phyloP scores from a whole-genome alignment of 345 rosid genomes.

The Psidium guajava region DNA sequence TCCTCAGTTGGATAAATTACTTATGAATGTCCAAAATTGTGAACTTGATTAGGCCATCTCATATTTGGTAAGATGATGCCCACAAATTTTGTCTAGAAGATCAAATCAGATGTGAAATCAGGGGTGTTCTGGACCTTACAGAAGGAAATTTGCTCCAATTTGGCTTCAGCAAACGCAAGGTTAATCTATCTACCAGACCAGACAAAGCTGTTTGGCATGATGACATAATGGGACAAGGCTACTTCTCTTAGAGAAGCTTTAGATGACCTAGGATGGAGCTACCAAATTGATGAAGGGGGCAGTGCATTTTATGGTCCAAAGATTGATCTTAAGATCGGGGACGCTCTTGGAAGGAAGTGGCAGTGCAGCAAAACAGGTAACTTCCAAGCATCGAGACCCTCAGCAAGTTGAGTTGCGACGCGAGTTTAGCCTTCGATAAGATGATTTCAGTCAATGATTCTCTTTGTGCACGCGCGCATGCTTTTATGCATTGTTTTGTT shows the following conservation, averaged over 20 bases:
- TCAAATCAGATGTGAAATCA: conserved; percentile 89
- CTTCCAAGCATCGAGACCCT: background rate
- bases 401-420: background rate
- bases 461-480: background rate
- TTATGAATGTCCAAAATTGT: background rate
- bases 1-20: background rate
- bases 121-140: conserved; percentile 85
- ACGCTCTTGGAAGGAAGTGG: conserved; percentile 96
- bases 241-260: conserved; percentile 78
- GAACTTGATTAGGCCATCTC: background rate
- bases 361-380: conserved; percentile 90
- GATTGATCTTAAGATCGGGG: conserved; percentile 89
- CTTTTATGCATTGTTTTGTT: background rate
- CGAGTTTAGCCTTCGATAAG: background rate
- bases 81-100: conserved; percentile 91
- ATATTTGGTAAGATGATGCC: conserved; percentile 69
- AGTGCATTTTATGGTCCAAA: conserved; percentile 99
- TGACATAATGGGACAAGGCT: conserved; percentile 85
- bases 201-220: conserved; percentile 83
- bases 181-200: conserved; percentile 91
- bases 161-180: conserved; percentile 71
- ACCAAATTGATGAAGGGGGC: conserved; percentile 92
- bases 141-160: conserved; percentile 73
- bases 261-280: conserved; percentile 84
- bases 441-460: background rate